Evolutionary conservation across 371 early-diverging fungal genomes (phyloP).

Genomic region (Mucor velutinosus): DNA sequence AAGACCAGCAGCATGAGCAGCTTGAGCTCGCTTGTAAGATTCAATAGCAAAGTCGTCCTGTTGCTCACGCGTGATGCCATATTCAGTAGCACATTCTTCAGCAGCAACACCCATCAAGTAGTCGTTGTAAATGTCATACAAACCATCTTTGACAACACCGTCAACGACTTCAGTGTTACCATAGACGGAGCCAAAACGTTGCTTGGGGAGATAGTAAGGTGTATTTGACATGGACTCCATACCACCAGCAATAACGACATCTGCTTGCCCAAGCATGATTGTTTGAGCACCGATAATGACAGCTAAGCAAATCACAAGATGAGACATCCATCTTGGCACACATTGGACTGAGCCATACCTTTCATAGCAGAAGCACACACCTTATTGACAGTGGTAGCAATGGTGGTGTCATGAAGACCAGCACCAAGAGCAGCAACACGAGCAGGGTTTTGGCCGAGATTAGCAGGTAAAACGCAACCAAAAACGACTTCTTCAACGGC

Average conservation of each 20-base stretch:
- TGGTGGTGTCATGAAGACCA: constrained; percentile 71
- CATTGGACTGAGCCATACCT: too few species aligned
- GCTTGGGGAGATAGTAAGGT: constrained; percentile 89
- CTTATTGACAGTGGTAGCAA: constrained; percentile 95
- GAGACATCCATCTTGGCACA: too few species aligned
- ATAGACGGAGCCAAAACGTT: constrained; percentile 80
- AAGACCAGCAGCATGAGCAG: constrained; percentile 71
- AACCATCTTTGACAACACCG: constrained; percentile 90
- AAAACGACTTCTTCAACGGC: constrained; percentile 84
- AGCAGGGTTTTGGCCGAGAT: constrained; percentile 94
- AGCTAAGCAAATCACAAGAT: constrained; percentile 45
- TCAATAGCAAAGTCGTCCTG: constrained; percentile 91
- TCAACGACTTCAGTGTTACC: constrained; percentile 86
- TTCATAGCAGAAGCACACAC: constrained; percentile 98
- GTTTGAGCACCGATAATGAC: constrained; percentile 84
- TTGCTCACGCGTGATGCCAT: constrained; percentile 75
- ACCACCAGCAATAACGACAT: constrained; percentile 91
- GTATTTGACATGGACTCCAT: constrained; percentile 97
- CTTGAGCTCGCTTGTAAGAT: constrained; percentile 89
- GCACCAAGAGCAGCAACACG: constrained; percentile 94
- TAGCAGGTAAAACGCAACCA: constrained; percentile 87
- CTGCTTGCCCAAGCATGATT: constrained; percentile 81
- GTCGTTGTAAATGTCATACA: constrained; percentile 87
- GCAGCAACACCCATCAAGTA: constrained; percentile 93
- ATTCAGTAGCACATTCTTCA: constrained; percentile 88